phyloP scores from a whole-genome alignment of 2,329 filamentous ascomycete genomes.

The Blastomyces percursus region DNA sequence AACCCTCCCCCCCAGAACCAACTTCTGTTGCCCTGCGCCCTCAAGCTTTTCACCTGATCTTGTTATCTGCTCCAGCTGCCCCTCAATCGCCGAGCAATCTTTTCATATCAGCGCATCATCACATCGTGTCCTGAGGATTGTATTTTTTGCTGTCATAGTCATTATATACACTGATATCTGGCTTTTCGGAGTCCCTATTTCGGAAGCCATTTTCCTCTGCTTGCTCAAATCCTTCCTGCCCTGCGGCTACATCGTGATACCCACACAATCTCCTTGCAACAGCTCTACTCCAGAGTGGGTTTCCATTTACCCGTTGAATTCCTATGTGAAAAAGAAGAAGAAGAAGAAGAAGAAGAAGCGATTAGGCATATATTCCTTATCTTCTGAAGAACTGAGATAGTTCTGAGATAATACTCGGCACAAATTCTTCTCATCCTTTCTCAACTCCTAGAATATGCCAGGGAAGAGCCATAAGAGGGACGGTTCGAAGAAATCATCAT shows the following conservation, averaged over 20 bases:
- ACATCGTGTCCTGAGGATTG: neutral
- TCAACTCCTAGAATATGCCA: constrained; percentile 2
- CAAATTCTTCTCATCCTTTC: neutral
- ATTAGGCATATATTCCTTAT: neutral
- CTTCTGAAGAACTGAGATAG: too few species aligned
- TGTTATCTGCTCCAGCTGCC: neutral
- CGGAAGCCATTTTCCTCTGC: neutral
- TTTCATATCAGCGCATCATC: neutral
- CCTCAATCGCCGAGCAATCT: neutral
- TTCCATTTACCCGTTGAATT: neutral
- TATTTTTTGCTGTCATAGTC: neutral
- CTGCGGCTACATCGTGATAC: neutral
- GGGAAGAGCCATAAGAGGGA: constrained; percentile 9
- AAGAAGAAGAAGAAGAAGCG: neutral
- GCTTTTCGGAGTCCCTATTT: neutral
- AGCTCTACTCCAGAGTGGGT: neutral
- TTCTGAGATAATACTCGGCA: neutral
- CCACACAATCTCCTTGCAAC: neutral
- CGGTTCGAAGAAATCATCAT: constrained; percentile 10
- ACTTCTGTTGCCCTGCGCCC: neutral
- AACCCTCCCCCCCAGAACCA: neutral
- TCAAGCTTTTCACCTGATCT: neutral
- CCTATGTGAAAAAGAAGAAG: neutral
- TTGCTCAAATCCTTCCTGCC: neutral
- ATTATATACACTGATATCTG: neutral